Conservation (phyloP, 441 rosid species). For the Omphalea diandra region DNA sequence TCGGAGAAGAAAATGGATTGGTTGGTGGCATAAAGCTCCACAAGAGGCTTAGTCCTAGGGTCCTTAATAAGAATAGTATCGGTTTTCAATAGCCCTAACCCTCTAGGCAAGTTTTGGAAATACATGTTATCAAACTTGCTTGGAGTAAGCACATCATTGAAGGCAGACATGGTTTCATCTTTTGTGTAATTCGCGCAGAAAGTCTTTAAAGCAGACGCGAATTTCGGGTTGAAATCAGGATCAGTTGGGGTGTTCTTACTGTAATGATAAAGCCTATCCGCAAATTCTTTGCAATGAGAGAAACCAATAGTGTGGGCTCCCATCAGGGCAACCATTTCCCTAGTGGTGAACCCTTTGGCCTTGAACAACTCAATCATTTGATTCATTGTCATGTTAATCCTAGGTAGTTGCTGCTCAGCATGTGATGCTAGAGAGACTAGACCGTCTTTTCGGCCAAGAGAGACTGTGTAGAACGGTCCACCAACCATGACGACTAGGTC, state of each 20-base stretch:
- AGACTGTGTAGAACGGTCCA: slow-evolving; percentile 49
- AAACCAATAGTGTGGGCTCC: slow-evolving; percentile 84
- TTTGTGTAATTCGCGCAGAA: slow-evolving; percentile 52
- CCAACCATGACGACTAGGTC: slow-evolving; percentile 67
- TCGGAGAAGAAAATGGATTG: slow-evolving; percentile 50
- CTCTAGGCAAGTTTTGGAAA: slow-evolving; percentile 52
- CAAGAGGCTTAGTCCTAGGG: slow-evolving; percentile 47
- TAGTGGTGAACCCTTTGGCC: slow-evolving; percentile 33
- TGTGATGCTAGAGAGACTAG: slow-evolving; percentile 37
- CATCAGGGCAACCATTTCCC: slow-evolving; percentile 61
- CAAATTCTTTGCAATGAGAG: slow-evolving; percentile 70
- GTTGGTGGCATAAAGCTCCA: slow-evolving; percentile 50
- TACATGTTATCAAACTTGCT: slow-evolving; percentile 82
- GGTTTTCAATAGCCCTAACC: slow-evolving; percentile 49
- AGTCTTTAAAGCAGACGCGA: slow-evolving; percentile 40
- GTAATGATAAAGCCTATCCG: slow-evolving; percentile 40
- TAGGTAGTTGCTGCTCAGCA: slow-evolving; percentile 40
- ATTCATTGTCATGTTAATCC: slow-evolving; percentile 36
- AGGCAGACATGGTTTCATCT: slow-evolving; percentile 56
- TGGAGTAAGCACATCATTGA: slow-evolving; percentile 66
- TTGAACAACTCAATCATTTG: slow-evolving; percentile 40
- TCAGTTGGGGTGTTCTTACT: slow-evolving; percentile 33
- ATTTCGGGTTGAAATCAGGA: slow-evolving; percentile 39
- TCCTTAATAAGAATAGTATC: slow-evolving; percentile 51
- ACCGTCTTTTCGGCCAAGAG: slow-evolving; percentile 63